Base-by-base conservation (phyloP, 2,329 filamentous ascomycete genomes). In the Geosmithia flava region DNA sequence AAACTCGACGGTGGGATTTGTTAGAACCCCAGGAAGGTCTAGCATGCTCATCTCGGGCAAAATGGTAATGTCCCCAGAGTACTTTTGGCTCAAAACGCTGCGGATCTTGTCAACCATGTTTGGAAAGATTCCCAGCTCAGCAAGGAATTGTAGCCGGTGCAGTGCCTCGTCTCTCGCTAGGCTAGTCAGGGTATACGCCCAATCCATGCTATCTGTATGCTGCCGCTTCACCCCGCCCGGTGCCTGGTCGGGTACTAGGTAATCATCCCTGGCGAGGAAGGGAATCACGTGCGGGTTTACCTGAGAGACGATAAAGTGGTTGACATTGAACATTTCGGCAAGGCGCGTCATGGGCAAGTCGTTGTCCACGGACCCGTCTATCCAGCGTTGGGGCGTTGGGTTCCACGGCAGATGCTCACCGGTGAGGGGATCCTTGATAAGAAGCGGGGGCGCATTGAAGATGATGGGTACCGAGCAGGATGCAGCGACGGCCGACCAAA, bases 261-360 rank as follows among this genome's bases (percentile, higher is more conserved):
- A 73, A 51, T 88, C 85, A 50, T 94, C 86, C 54, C 82, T 85
- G 16, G 78, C 72, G 16, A 96, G 68, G 57, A 97, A 95, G 0
- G 88, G 87, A 0, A 94, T 80, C 8, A 96, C 87, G 57, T 97
- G 91, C 0, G 91, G 91, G 57, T 97, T 97, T 46, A 96, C 89
- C 62, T 97, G 91, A 0, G 89, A 95, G 17, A 96, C 91, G 55
- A 97, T 96, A 60, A 96, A 96, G 61, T 96, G 91, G 59, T 96
- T 96, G 61, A 96, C 90, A 59, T 96, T 95, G 71, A 96, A 95
- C 85, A 96, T 90, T 59, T 95, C 89, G 1, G 89, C 82, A 16
- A 97, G 72, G 2, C 87, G 80, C 19, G 84, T 88, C 80, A 95
- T 95, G 2, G 91, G 91, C 2, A 97, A 71, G 62, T 97, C 91